phyloP scores from a whole-genome alignment of 1,139 yeast species.

The Scheffersomyces illinoinensis region DNA sequence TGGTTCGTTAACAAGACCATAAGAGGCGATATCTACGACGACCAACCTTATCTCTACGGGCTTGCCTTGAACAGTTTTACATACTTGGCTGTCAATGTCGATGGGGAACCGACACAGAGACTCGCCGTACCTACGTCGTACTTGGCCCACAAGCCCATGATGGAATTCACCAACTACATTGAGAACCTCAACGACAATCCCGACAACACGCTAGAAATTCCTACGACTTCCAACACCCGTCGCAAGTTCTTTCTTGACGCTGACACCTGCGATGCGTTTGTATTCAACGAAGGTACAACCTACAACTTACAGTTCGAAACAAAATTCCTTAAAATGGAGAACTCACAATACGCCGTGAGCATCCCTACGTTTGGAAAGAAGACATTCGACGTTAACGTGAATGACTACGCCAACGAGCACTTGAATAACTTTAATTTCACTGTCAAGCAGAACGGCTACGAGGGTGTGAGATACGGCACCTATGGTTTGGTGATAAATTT shows the following conservation, averaged over 20 bases:
- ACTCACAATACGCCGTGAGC: conserved; percentile 42
- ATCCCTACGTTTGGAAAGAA: conserved; percentile 41
- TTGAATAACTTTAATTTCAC: conserved; percentile 48
- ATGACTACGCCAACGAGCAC: conserved; percentile 41
- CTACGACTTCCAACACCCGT: conserved; percentile 30
- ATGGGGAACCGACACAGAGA: neutral
- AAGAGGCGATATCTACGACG: conserved; percentile 61
- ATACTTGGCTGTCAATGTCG: conserved; percentile 22
- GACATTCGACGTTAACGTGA: conserved; percentile 44
- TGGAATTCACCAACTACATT: conserved; percentile 6
- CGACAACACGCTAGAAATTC: conserved; percentile 27
- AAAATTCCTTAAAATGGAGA: conserved; percentile 39
- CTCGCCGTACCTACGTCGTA: neutral
- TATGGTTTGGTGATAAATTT: conserved; percentile 43
- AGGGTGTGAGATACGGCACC: conserved; percentile 37
- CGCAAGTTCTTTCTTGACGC: conserved; percentile 33
- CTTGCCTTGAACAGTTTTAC: conserved; percentile 60
- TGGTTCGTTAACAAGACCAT: conserved; percentile 66
- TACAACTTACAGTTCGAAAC: conserved; percentile 43
- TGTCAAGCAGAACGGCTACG: conserved; percentile 39
- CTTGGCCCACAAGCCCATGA: neutral
- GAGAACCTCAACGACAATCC: conserved; percentile 26
- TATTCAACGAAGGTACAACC: conserved; percentile 23
- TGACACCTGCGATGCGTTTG: conserved; percentile 32
- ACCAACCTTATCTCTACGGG: conserved; percentile 64